Conservation (phyloP, 2,329 filamentous ascomycete genomes). For the Diaporthe velutina region DNA sequence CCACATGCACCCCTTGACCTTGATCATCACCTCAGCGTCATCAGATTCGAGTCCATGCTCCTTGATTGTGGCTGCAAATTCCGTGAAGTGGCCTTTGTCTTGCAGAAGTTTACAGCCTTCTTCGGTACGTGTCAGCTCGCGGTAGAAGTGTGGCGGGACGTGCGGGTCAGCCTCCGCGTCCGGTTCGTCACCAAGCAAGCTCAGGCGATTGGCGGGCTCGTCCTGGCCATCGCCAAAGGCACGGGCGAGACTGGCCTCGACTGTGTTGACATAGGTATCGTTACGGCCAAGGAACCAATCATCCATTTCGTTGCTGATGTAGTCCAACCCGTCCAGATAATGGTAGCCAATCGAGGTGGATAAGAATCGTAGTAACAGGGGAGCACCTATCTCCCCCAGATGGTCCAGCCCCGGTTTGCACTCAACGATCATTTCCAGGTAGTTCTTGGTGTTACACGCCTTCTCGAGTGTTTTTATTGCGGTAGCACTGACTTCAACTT, state of each 20-base stretch:
- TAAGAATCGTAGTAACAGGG: constrained; percentile 89
- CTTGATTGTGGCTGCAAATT: constrained; percentile 89
- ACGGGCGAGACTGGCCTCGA: constrained; percentile 94
- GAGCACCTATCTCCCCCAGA: constrained; percentile 95
- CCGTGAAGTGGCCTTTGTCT: constrained; percentile 95
- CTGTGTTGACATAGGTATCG: constrained; percentile 92
- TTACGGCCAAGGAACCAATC: constrained; percentile 99
- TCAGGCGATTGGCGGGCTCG: constrained; percentile 68
- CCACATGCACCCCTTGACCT: constrained; percentile 97
- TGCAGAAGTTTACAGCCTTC: constrained; percentile 92
- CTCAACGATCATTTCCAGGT: constrained; percentile 95
- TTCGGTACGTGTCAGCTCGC: constrained; percentile 90
- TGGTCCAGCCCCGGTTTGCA: constrained; percentile 95
- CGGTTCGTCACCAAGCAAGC: constrained; percentile 68
- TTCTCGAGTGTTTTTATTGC: constrained; percentile 98
- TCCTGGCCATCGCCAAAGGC: constrained; percentile 80
- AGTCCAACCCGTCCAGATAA: constrained; percentile 95
- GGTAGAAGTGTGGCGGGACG: constrained; percentile 98
- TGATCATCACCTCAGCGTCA: constrained; percentile 86
- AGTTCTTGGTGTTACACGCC: constrained; percentile 91
- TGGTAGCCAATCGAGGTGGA: constrained; percentile 98
- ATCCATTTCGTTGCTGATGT: constrained; percentile 99
- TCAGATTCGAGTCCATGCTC: constrained; percentile 89
- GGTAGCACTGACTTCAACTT: constrained; percentile 95
- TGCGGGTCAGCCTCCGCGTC: constrained; percentile 69